A percentile compares a stretch with the other conserved stretches of the same genome.
These are phyloP conservation scores for Wickerhamomyces sp. DNA, from an alignment of 1,139 yeast species.

Conservation along the genomic window DNA sequence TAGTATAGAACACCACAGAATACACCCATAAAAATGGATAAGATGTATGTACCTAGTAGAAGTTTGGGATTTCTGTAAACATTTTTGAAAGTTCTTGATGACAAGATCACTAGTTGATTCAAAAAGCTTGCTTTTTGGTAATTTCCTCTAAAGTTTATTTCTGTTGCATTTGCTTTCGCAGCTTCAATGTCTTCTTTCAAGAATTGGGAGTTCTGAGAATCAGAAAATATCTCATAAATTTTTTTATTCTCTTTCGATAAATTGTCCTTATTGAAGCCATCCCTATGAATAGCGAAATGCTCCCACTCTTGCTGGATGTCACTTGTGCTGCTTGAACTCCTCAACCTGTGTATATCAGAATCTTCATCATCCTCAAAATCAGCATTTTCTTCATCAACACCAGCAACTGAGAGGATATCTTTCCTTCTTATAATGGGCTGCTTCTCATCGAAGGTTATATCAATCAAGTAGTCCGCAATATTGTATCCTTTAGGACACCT, in stretches of 20 bases:
- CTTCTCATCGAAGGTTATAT: constrained; percentile 59
- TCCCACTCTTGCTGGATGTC: constrained; percentile 84
- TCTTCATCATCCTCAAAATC: constrained; percentile 26
- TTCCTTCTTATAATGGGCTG: constrained; percentile 11
- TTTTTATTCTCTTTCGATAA: constrained; percentile 15
- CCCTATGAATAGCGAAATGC: constrained; percentile 81
- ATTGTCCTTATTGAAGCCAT: constrained; percentile 23
- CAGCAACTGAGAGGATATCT: constrained; percentile 9
- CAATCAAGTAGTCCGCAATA: constrained; percentile 89
- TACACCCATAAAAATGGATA: constrained; percentile 70
- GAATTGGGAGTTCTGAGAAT: constrained; percentile 45
- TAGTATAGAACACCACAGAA: constrained; percentile 87
- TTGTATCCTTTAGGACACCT: constrained; percentile 86
- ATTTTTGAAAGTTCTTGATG: constrained; percentile 87
- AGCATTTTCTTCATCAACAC: constrained; percentile 22
- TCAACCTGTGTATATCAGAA: constrained; percentile 32
- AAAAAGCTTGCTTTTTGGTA: constrained; percentile 50
- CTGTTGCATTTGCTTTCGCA: constrained; percentile 25
- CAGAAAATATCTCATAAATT: constrained; percentile 37
- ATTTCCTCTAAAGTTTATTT: constrained; percentile 32
- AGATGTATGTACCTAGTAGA: constrained; percentile 72
- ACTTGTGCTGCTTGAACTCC: constrained; percentile 30
- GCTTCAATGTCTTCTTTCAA: constrained; percentile 44
- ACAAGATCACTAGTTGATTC: constrained; percentile 62
- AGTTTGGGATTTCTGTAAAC: constrained; percentile 87